A percentile compares a stretch with the other conserved stretches of the same genome.
Evolutionary conservation across 441 rosid genomes (phyloP).

Genomic region (Populus trichocarpa): DNA sequence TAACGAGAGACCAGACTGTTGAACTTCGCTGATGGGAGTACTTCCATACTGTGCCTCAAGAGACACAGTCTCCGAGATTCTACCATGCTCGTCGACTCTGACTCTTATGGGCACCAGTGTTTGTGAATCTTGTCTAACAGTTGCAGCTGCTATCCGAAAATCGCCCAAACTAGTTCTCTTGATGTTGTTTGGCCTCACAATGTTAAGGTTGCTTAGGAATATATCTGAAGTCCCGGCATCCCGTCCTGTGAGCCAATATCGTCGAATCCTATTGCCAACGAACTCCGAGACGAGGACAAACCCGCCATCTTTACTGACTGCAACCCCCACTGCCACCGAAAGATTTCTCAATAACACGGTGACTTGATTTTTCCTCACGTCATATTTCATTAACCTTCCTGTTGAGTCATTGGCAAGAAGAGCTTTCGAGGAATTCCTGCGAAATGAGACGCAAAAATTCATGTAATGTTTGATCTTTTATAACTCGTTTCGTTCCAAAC

Average conservation of each 20-base stretch:
- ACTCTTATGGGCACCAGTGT: background rate
- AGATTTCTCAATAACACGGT: conserved; percentile 18
- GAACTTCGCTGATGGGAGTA: background rate
- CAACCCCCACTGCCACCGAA: conserved; percentile 27
- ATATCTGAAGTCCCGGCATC: background rate
- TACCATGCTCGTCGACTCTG: background rate
- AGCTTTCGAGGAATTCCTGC: background rate
- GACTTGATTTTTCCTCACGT: background rate
- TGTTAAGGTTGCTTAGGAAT: background rate
- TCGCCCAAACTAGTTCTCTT: background rate
- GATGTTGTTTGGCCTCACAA: conserved; percentile 13
- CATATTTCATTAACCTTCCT: conserved; percentile 18
- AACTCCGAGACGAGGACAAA: conserved; percentile 26
- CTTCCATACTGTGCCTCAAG: background rate
- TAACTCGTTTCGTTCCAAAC: too few species aligned
- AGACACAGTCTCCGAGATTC: background rate
- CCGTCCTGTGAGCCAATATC: conserved; percentile 16
- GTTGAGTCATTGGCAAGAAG: conserved; percentile 5
- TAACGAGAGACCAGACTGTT: background rate
- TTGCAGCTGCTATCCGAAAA: background rate
- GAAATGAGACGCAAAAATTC: background rate
- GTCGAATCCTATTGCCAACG: conserved; percentile 7
- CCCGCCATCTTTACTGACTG: background rate
- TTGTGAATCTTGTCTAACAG: background rate
- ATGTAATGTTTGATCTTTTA: too few species aligned